phyloP scores from a whole-genome alignment of 179 eudicot genomes.

The Beta corolliflora region DNA sequence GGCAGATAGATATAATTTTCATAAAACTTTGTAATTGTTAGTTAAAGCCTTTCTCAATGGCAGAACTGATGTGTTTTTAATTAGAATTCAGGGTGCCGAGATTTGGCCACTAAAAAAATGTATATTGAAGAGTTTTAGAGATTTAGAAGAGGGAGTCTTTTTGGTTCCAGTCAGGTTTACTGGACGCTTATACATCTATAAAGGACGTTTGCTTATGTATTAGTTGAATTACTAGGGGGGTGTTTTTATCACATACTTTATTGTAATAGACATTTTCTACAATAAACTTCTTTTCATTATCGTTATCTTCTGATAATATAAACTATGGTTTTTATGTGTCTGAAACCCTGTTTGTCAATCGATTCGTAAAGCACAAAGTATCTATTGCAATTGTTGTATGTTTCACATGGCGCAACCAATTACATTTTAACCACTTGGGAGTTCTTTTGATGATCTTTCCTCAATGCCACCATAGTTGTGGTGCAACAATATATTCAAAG shows the following conservation, averaged over 20 bases:
- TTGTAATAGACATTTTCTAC: background rate
- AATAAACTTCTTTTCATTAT: background rate
- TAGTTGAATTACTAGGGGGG: slow-evolving; percentile 9
- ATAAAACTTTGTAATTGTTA: slow-evolving; percentile 18
- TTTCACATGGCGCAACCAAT: too few species aligned
- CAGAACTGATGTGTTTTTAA: slow-evolving; percentile 42
- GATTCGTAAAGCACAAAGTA: too few species aligned
- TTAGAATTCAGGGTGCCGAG: slow-evolving; percentile 41
- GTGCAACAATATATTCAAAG: too few species aligned
- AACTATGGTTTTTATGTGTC: background rate
- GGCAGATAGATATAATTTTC: slow-evolving; percentile 28
- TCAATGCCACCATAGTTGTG: too few species aligned
- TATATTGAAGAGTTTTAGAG: slow-evolving; percentile 29
- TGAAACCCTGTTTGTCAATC: too few species aligned
- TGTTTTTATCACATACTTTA: slow-evolving; percentile 6
- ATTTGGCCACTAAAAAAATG: slow-evolving; percentile 28
- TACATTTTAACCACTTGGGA: too few species aligned
- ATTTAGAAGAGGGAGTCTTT: slow-evolving; percentile 16
- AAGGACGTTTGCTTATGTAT: slow-evolving; percentile 14
- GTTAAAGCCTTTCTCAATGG: slow-evolving; percentile 28
- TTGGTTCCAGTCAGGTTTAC: background rate
- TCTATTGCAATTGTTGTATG: too few species aligned
- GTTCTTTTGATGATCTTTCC: too few species aligned
- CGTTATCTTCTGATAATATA: background rate
- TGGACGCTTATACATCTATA: slow-evolving; percentile 8